Percentiles rank a stretch among this genome's conserved stretches.
These are phyloP conservation scores for Trypanosoma scelopori DNA, from an alignment of 208 protist genomes.

Conservation along the genomic window DNA sequence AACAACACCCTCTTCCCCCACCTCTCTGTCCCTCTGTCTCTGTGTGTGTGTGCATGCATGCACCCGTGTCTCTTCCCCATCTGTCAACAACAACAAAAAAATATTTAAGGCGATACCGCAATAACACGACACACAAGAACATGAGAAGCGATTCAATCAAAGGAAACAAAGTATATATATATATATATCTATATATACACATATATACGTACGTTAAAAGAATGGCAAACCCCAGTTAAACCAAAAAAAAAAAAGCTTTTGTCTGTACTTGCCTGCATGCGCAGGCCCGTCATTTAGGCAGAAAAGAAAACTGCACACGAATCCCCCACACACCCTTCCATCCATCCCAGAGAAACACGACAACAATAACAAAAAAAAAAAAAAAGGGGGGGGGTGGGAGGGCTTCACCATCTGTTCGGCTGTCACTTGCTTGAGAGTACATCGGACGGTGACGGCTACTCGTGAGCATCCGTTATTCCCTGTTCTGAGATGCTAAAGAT, in stretches of 20 bases:
- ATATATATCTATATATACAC: constrained; percentile 5
- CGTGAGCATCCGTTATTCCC: constrained; percentile 94
- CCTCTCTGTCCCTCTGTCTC: no score
- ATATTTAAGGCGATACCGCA: neutral
- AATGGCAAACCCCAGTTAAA: neutral
- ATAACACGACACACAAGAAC: neutral
- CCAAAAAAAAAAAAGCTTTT: constrained; percentile 8
- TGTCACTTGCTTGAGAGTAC: neutral
- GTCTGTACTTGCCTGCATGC: no score
- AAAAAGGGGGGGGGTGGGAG: constrained; percentile 22
- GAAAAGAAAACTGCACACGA: constrained; percentile 5
- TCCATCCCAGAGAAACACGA: no score
- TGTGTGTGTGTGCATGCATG: no score
- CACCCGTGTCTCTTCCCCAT: no score
- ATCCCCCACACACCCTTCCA: neutral
- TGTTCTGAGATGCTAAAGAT: constrained; percentile 94
- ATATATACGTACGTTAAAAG: neutral
- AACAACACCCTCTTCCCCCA: neutral
- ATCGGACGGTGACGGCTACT: constrained; percentile 39
- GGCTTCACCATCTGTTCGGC: neutral
- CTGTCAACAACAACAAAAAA: neutral
- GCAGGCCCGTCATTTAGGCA: neutral
- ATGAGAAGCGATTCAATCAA: neutral
- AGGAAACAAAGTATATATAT: constrained; percentile 6
- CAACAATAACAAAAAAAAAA: constrained; percentile 18